A percentile compares a stretch with the other conserved stretches of the same genome.
These are phyloP conservation scores for Solanum pennellii DNA, from an alignment of 257 asterid species.

Conservation along the genomic window DNA sequence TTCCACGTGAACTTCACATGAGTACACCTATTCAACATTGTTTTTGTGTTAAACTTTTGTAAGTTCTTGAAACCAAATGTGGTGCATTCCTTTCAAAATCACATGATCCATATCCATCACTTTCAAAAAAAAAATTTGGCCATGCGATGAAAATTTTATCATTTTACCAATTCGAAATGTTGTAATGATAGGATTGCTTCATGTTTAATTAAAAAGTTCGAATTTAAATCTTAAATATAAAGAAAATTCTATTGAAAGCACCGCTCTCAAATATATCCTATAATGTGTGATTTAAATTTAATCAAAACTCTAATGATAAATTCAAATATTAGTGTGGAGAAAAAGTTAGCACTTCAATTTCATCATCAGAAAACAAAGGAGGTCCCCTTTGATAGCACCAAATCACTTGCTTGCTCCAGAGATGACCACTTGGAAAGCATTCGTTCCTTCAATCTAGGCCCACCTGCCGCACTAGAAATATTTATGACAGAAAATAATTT, in stretches of 20 bases:
- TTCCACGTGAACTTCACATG: slow-evolving; percentile 28
- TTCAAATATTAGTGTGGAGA: background rate
- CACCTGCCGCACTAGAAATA: background rate
- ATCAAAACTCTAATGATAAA: too few relatives aligned
- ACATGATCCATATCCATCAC: background rate
- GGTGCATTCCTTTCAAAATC: background rate
- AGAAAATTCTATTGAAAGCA: fast-evolving
- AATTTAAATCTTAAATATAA: too few relatives aligned
- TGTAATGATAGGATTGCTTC: background rate
- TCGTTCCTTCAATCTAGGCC: background rate
- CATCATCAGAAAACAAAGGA: background rate
- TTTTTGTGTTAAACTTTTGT: background rate
- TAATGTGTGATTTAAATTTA: too few relatives aligned
- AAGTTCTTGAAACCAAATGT: background rate
- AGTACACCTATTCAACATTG: background rate
- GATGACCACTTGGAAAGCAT: slow-evolving; percentile 31
- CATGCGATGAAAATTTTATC: background rate
- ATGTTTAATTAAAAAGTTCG: too few relatives aligned
- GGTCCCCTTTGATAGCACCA: slow-evolving; percentile 10
- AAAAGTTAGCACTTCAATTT: background rate
- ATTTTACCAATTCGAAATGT: too few relatives aligned
- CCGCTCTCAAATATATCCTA: fast-evolving
- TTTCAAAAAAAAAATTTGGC: background rate
- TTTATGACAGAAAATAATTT: background rate
- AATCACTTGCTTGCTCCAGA: slow-evolving; percentile 17